Evolutionary conservation across 2,329 filamentous ascomycete species (phyloP).

Genomic region (Diaporthe sp.): DNA sequence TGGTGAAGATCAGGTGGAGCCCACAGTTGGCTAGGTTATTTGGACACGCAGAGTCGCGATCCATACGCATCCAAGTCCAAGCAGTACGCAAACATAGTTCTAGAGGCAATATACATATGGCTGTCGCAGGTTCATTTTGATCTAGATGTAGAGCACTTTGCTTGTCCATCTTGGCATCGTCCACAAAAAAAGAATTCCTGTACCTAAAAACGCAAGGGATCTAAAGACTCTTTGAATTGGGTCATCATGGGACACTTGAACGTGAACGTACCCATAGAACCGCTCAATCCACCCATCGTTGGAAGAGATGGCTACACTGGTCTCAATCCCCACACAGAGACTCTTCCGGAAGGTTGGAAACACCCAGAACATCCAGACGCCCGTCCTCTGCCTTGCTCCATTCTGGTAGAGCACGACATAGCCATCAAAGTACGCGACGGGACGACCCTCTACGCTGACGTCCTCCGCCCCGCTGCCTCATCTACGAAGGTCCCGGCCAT

Average conservation of each 20-base stretch:
- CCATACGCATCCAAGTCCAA: neutral
- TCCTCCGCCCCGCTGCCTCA: neutral
- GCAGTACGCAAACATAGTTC: neutral
- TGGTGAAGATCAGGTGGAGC: neutral
- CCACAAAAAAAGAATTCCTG: neutral
- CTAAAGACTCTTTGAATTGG: neutral
- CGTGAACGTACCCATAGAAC: neutral
- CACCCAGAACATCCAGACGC: neutral
- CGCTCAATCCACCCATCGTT: neutral
- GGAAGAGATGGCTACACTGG: conserved; percentile 11
- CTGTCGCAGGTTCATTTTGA: neutral
- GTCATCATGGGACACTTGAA: neutral
- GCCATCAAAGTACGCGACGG: conserved; percentile 9
- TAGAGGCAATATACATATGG: neutral
- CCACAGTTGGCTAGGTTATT: neutral
- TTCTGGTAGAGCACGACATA: neutral
- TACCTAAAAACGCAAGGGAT: neutral
- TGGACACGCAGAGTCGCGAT: neutral
- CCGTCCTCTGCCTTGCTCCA: neutral
- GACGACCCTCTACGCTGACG: conserved; percentile 2
- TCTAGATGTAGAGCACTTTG: neutral
- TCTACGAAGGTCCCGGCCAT: neutral
- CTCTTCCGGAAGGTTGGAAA: conserved; percentile 4
- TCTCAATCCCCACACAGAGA: conserved; percentile 13
- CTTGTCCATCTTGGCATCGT: neutral